phyloP scores from a whole-genome alignment of 2,329 filamentous ascomycete genomes.

The Arthrobotrys sinensis region DNA sequence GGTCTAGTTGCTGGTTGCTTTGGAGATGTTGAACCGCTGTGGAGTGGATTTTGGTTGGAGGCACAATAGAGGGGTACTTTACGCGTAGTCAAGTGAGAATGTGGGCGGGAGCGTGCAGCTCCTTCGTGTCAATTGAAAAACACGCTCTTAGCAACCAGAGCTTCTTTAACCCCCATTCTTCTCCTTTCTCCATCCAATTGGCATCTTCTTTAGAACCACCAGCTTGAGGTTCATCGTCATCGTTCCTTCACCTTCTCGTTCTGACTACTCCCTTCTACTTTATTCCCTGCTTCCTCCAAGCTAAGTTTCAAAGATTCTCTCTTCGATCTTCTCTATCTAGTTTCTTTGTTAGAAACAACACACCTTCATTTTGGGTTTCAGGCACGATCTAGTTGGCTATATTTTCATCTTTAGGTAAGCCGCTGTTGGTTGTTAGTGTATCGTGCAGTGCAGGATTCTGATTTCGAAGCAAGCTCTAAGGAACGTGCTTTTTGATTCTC shows the following conservation, averaged over 20 bases:
- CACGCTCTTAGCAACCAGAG: conserved; percentile 13
- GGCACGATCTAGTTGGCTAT: background rate
- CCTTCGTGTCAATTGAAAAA: background rate
- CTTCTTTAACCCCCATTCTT: background rate
- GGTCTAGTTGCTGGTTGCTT: background rate
- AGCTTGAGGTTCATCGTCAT: background rate
- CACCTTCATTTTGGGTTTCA: background rate
- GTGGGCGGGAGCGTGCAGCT: background rate
- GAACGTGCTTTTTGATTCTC: background rate
- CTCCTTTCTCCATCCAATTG: conserved; percentile 9
- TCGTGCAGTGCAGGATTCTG: too few species aligned
- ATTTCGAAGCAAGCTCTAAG: too few species aligned
- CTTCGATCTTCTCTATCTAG: background rate
- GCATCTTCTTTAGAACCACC: background rate
- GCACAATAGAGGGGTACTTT: conserved; percentile 1
- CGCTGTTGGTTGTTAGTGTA: too few species aligned
- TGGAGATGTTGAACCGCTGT: background rate
- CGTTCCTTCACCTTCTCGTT: background rate
- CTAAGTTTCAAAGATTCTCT: background rate
- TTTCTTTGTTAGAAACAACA: conserved; percentile 4
- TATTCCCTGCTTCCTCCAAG: background rate
- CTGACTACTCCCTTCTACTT: background rate
- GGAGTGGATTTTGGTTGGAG: background rate
- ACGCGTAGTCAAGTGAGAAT: conserved; percentile 21
- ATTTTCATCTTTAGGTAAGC: too few species aligned